These are phyloP conservation scores for Trametes villosa DNA, from an alignment of 768 basidiomycete genomes.

Conservation along the genomic window DNA sequence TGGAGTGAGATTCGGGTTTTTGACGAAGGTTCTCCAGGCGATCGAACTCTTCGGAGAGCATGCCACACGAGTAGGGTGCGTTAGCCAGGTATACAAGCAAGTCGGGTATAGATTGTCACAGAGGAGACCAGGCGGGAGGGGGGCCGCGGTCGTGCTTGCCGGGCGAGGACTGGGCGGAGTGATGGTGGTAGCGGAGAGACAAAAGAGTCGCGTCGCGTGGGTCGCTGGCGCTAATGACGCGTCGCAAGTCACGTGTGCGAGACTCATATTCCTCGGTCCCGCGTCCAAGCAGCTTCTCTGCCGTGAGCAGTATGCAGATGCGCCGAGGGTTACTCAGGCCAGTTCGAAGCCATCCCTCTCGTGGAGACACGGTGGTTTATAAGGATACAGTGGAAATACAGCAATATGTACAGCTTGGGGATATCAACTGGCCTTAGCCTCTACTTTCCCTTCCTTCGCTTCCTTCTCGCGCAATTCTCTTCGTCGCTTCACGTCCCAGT, in stretches of 20 bases:
- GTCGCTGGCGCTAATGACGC: not conserved
- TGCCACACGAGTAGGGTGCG: not conserved
- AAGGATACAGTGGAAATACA: not conserved
- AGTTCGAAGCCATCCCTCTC: not conserved
- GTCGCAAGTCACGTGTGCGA: slow-evolving; percentile 15
- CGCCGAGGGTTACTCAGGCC: too few relatives aligned
- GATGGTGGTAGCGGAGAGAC: slow-evolving; percentile 4
- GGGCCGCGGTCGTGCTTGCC: too few relatives aligned
- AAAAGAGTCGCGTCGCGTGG: not conserved
- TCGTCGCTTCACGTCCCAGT: slow-evolving; percentile 91
- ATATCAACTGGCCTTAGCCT: slow-evolving; percentile 1
- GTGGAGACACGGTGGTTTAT: not conserved
- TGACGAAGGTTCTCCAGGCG: slow-evolving; percentile 11
- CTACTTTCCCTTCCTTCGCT: slow-evolving; percentile 25
- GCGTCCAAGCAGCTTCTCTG: too few relatives aligned
- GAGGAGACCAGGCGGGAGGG: too few relatives aligned
- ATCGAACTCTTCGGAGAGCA: slow-evolving; percentile 10
- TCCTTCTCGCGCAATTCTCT: slow-evolving; percentile 57
- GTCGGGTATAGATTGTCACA: too few relatives aligned
- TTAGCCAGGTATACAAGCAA: too few relatives aligned
- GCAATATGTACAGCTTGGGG: not conserved
- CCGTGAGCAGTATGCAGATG: too few relatives aligned
- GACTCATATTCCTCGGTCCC: too few relatives aligned
- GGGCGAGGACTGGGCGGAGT: not conserved
- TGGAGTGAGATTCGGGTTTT: not conserved